A percentile compares a stretch with the other conserved stretches of the same genome.
Conservation (phyloP, 208 protist genomes). For the Crithidia expoeki region DNA sequence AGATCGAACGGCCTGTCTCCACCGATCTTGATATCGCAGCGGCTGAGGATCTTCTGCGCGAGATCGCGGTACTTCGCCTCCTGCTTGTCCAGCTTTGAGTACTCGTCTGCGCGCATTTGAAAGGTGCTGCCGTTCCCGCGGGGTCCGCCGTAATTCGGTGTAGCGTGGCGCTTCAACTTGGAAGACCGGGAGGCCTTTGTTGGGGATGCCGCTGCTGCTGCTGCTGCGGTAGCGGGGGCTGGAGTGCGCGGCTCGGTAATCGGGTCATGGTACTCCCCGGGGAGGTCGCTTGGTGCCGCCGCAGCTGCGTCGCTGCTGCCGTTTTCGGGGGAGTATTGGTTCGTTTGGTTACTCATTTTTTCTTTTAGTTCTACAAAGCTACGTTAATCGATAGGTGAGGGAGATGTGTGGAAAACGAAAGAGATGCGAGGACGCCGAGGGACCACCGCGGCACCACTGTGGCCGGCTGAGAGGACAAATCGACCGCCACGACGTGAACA, state of each 20-base stretch:
- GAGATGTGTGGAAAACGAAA: no score
- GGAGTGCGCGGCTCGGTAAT: conserved; percentile 16
- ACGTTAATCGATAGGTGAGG: no score
- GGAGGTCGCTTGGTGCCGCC: conserved; percentile 2
- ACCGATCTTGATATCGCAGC: conserved; percentile 42
- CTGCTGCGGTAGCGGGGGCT: neutral
- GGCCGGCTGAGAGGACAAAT: no score
- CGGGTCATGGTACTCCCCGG: conserved; percentile 13
- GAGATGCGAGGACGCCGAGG: no score
- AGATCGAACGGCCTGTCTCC: conserved; percentile 50
- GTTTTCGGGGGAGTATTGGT: conserved; percentile 1
- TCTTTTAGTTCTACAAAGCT: neutral
- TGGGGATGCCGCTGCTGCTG: neutral
- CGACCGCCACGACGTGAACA: no score
- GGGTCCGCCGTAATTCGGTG: conserved; percentile 20
- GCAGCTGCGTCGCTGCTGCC: conserved; percentile 3
- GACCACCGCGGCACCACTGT: no score
- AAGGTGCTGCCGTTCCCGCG: conserved; percentile 49
- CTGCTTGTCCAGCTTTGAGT: conserved; percentile 28
- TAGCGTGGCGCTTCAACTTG: neutral
- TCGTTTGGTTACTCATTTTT: neutral
- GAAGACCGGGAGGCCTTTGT: neutral
- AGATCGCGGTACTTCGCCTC: conserved; percentile 43
- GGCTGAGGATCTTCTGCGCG: conserved; percentile 48
- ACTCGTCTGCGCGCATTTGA: conserved; percentile 23